Evolutionary conservation across 768 basidiomycete genomes (phyloP), one percentile per base, ranked within the genome.

Genomic region (Tricholoma bakamatsutake): DNA sequence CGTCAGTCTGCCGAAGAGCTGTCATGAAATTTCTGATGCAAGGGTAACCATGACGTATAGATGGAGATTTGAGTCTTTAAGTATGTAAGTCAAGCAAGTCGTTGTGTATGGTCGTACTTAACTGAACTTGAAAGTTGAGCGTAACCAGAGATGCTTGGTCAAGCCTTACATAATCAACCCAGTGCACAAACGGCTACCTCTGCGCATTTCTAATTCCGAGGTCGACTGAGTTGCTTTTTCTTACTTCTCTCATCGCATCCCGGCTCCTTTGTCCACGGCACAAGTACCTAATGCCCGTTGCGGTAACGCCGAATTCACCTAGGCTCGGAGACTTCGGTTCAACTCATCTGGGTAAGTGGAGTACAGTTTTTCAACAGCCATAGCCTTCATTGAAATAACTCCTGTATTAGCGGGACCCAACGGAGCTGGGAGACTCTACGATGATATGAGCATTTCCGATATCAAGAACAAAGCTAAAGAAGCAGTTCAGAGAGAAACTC

Each of bases 401-500:
- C 47, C 55, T 50, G 54, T 55, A 57, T 39, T 64, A 69, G 68
- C 68, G 45, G 55, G 62, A 43, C 66, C 65, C 48, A 64, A 66
- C 47, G 59, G 62, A 49, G 13, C 27, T 15, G 33, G 58, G 55
- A 59, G 58, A n/a, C 52, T 57, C 31, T 65, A 68, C 33, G 71
- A 72, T 59, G 72, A 69, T 40, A 67, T 77, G 64, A 70, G 73
- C 10, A 68, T 75, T 21, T 59, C 67, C 10, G 75, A 76, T 52
- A 77, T 80, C 61, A 80, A 78, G 59, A 64, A 66, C 49, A 76
- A 72, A 62, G 76, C 74, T 10, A 75, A 70, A 59, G 75, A 77
- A 43, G 62, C 71, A 10, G 83, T 83, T 11, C 71, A 73, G 35
- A 79, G 76, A 53, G 75, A 76, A 51, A 79, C 80, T 47, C 78